Base-by-base conservation (phyloP, 2,329 filamentous ascomycete genomes). In the Graphilbum fragrans region DNA sequence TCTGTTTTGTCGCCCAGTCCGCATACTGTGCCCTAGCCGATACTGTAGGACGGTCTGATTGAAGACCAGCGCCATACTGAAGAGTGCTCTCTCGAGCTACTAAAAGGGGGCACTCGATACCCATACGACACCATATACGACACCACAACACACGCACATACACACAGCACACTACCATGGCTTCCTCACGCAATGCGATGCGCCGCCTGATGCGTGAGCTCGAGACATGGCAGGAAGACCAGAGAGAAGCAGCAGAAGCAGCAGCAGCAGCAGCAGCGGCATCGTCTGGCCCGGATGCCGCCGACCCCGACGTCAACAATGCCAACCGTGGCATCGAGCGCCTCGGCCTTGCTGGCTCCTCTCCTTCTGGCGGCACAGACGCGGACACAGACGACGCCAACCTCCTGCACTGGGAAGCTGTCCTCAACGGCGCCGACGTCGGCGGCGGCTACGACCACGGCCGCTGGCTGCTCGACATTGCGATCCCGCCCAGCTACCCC, bases 401-500 rank as follows among this genome's bases (percentile, higher is more conserved):
- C 52, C 56, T 80, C 41, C 59, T 78, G 46, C 57, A 56, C 38
- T 78, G 76, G 72, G 67, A 76, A 57, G 67, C 73, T 22, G 72
- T 80, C 40, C 65, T 80, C 41, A 75, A 74, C 50, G 75, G 74
- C n/a, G 58, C 61, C 43, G 73, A 66, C 17, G 55, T 77, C 19
- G 72, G 71, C 2, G 56, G 54, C 23, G 74, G 74, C 10, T 78
- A 78, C 45, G 72, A 77, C 46, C 71, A 62, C 43, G 92, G 92
- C 47, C 77, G 80, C 53, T 98, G 88, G 88, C 77, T 83, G 46
- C 76, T 98, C 53, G 59, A 65, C 55, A 87, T 98, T 59, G 58
- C 67, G 39, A 74, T 96, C 53, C 88, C 92, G 0, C 50, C 72
- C 0, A 75, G 72, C 33, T 96, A 98, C 62, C 92, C 92, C 3